A percentile compares a stretch with the other conserved stretches of the same genome.
Conservation (phyloP, 768 basidiomycete genomes). For the Naganishia randhawae region DNA sequence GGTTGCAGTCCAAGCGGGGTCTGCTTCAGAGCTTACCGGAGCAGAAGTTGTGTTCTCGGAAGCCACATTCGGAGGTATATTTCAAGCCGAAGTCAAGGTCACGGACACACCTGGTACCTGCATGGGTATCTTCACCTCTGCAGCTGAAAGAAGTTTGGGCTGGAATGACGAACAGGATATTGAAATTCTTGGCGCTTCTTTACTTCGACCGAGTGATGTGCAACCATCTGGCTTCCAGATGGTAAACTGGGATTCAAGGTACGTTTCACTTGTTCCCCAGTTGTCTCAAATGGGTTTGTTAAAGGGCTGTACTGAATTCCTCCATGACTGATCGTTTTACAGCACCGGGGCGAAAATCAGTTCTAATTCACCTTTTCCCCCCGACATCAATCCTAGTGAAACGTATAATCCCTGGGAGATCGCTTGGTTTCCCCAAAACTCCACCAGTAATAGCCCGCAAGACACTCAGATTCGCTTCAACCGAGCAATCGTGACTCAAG, state of each 20-base stretch:
- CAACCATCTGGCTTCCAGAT: background rate
- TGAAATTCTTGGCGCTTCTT: background rate
- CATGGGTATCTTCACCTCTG: constrained; percentile 1
- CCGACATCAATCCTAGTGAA: background rate
- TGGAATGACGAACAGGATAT: background rate
- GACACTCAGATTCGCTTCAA: background rate
- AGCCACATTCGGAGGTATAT: background rate
- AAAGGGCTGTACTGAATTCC: background rate
- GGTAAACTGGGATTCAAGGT: background rate
- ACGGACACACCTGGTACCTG: background rate
- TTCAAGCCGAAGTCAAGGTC: background rate
- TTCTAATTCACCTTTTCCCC: background rate
- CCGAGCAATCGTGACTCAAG: background rate
- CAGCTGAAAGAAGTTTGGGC: background rate
- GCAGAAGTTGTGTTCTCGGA: constrained; percentile 1
- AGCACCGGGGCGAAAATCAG: background rate
- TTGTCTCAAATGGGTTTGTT: background rate
- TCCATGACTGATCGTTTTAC: no score
- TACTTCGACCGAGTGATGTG: background rate
- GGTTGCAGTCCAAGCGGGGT: background rate
- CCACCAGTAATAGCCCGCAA: background rate
- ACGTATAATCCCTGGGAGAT: background rate
- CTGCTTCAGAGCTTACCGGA: background rate
- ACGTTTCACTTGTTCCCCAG: background rate
- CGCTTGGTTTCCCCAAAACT: background rate